Evolutionary conservation across 495 filamentous ascomycete genomes (phyloP), one percentile per base, ranked within the genome.

Genomic region (Thermothielavioides terrestris): DNA sequence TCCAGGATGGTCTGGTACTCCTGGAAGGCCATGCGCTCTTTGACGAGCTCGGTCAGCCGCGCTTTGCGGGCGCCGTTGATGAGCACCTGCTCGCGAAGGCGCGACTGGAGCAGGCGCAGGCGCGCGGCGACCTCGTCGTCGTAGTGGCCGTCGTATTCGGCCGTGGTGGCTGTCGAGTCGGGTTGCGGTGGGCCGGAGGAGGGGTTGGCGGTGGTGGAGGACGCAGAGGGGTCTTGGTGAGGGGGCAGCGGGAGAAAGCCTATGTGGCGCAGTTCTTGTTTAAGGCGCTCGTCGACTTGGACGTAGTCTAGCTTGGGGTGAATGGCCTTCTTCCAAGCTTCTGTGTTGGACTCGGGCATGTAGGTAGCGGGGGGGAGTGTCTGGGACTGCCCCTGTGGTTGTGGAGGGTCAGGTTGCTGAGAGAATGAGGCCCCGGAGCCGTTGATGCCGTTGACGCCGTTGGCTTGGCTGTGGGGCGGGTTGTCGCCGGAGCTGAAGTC

Each of bases 1-100:
- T 99, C 92, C 50, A 91, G 82, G 60, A 99, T 99, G 54, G 89
- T 96, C 57, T 80, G 82, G 68, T 94, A 99, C 63, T 99, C 92
- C 56, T 97, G 92, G 63, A 87, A 78, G 2, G 92, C 94, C 81
- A 97, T 88, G 54, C 86, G 80, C 63, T 94, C 91, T 55, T 88
- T 84, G 2, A 90, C 84, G 17, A 95, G 76, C 15, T 95, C 88
- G 2, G 85, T 78, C 9, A 99, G 77, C 14, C 91, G 76, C 6
- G 85, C 77, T 63, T 96, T 97, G 53, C 88, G 81, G 0, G 92
- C 88, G 39, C 89, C 91, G 68, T 97, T 97, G 56, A 84, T 66
- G 37, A 95, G 79, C 52, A 81, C 82, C 58, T 88, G 81, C 35
- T 88, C 81, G 59, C 85, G 82, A 1, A 99, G 79, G 41, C 89